A percentile compares a stretch with the other conserved stretches of the same genome.
phyloP scores from a whole-genome alignment of 148 eudicot species.

The Cornus suecica region DNA sequence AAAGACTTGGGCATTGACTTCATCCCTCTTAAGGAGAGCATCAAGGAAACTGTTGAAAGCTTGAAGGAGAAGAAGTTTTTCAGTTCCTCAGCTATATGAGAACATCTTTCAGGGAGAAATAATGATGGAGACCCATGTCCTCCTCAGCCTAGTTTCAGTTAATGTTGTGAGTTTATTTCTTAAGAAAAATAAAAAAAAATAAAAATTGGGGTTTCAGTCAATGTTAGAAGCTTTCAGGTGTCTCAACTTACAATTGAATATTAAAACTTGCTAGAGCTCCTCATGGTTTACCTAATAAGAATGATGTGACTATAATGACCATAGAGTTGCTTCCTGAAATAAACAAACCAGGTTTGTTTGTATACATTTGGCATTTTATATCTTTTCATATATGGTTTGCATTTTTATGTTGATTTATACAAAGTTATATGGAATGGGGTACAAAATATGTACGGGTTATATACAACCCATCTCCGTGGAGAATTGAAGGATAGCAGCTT shows the following conservation, averaged over 20 bases:
- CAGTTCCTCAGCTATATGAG: constrained; percentile 2
- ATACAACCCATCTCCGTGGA: no score
- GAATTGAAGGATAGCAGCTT: no score
- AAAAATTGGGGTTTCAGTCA: not conserved
- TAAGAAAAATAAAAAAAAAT: no score
- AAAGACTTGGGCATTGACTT: constrained; percentile 48
- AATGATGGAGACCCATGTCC: not conserved
- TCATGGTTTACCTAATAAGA: not conserved
- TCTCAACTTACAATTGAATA: not conserved
- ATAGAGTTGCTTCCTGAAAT: no score
- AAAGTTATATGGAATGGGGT: no score
- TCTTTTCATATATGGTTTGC: no score
- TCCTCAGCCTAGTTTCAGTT: not conserved
- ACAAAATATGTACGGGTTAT: no score
- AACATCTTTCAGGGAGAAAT: not conserved
- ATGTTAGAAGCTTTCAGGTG: not conserved
- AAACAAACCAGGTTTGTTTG: not conserved
- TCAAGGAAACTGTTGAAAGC: constrained; percentile 67
- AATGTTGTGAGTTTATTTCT: no score
- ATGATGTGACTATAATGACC: not conserved
- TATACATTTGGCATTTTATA: not conserved
- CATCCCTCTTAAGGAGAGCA: constrained; percentile 39
- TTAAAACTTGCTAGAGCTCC: not conserved
- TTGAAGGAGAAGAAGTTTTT: constrained; percentile 56
- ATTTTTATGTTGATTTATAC: no score